phyloP scores from a whole-genome alignment of 2,329 filamentous ascomycete species.

The Beauveria scarabaeidicola region DNA sequence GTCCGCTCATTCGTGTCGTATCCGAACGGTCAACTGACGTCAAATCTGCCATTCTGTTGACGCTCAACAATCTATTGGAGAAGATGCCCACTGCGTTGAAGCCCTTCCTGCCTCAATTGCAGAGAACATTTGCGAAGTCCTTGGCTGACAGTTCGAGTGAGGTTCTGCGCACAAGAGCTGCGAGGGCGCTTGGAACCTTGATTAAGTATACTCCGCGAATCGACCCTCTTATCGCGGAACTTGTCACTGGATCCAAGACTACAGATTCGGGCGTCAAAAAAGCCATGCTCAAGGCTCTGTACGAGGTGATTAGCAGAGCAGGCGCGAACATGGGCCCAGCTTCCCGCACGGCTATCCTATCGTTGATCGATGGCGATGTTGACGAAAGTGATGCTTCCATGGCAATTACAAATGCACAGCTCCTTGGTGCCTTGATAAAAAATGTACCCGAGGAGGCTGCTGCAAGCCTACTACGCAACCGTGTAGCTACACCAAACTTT shows the following conservation, averaged over 20 bases:
- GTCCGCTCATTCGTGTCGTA: conserved; percentile 93
- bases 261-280: conserved; percentile 74
- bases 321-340: conserved; percentile 90
- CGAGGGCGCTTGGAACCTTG: conserved; percentile 86
- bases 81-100: conserved; percentile 95
- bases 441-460: conserved; percentile 70
- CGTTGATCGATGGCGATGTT: conserved; percentile 76
- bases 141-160: conserved; percentile 91
- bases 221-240: conserved; percentile 83
- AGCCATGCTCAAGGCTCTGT: conserved; percentile 94
- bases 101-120: conserved; percentile 91
- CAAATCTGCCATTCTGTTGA: conserved; percentile 87
- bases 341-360: conserved; percentile 76
- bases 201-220: conserved; percentile 94
- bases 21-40: conserved; percentile 94
- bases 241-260: conserved; percentile 94
- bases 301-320: conserved; percentile 92
- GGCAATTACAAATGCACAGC: conserved; percentile 81
- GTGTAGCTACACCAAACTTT: conserved; percentile 70
- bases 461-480: conserved; percentile 49
- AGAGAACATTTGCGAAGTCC: conserved; percentile 93
- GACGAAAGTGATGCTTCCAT: conserved; percentile 69
- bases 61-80: conserved; percentile 88
- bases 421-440: conserved; percentile 83
- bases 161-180: conserved; percentile 74